Evolutionary conservation across 2,329 filamentous ascomycete species (phyloP).

Genomic region (Arthroderma sp.): DNA sequence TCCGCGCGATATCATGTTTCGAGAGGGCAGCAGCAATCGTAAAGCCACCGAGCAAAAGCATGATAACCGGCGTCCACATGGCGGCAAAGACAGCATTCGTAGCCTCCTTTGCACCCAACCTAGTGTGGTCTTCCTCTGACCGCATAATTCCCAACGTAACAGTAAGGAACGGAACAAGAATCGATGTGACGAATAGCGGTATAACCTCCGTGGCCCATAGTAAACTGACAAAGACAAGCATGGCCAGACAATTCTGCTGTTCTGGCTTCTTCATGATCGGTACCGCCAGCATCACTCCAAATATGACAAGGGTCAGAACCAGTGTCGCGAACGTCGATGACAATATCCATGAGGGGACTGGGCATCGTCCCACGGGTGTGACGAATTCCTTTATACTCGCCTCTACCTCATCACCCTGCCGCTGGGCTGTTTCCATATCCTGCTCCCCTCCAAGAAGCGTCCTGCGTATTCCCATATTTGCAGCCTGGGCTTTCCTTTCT

Average conservation of each 20-base stretch:
- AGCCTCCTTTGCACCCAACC: slow-evolving; percentile 68
- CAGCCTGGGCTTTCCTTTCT: slow-evolving; percentile 86
- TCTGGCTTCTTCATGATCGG: slow-evolving; percentile 78
- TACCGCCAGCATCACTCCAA: slow-evolving; percentile 59
- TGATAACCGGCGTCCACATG: slow-evolving; percentile 99
- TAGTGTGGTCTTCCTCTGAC: slow-evolving; percentile 54
- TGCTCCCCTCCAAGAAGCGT: slow-evolving; percentile 67
- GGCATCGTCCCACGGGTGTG: slow-evolving; percentile 69
- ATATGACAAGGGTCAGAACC: slow-evolving; percentile 57
- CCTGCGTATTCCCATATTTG: slow-evolving; percentile 67
- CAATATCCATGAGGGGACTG: slow-evolving; percentile 69
- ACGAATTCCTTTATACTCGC: slow-evolving; percentile 53
- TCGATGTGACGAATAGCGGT: slow-evolving; percentile 88
- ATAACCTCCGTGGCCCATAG: slow-evolving; percentile 97
- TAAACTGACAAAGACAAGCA: slow-evolving; percentile 85
- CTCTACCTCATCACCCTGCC: slow-evolving; percentile 75
- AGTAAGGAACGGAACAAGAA: slow-evolving; percentile 85
- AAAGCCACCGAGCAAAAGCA: slow-evolving; percentile 92
- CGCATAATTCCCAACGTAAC: slow-evolving; percentile 78
- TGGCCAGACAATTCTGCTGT: slow-evolving; percentile 89
- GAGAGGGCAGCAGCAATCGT: slow-evolving; percentile 89
- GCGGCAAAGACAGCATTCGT: slow-evolving; percentile 77
- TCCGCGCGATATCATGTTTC: slow-evolving; percentile 95
- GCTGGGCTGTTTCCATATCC: slow-evolving; percentile 53
- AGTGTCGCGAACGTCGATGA: slow-evolving; percentile 71